phyloP scores from a whole-genome alignment of 495 filamentous ascomycete genomes.

The Bombardia bombarda region DNA sequence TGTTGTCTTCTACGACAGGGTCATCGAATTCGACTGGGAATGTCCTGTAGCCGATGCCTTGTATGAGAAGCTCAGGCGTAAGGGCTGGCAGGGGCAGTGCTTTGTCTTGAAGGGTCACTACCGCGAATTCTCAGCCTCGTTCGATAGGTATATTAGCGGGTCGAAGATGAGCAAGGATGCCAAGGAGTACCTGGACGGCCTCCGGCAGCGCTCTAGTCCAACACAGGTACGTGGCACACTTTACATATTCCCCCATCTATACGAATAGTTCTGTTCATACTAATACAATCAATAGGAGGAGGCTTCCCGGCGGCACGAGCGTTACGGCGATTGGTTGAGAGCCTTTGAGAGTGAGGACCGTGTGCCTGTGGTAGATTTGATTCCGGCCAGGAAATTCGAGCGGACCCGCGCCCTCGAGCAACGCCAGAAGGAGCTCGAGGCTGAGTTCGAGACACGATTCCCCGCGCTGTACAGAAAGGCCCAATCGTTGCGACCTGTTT shows the following conservation, averaged over 20 bases:
- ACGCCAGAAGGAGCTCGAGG: slow-evolving; percentile 32
- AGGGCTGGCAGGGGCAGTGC: slow-evolving; percentile 36
- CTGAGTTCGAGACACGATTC: slow-evolving; percentile 27
- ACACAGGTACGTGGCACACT: slow-evolving; percentile 30
- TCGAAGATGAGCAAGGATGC: slow-evolving; percentile 31
- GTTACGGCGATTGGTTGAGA: slow-evolving; percentile 30
- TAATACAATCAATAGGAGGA: slow-evolving; percentile 23
- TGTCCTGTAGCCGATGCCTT: slow-evolving; percentile 35
- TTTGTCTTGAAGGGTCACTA: slow-evolving; percentile 44
- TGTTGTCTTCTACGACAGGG: slow-evolving; percentile 40
- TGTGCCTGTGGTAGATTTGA: slow-evolving; percentile 24
- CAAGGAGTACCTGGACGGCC: slow-evolving; percentile 32
- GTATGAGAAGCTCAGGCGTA: slow-evolving; percentile 28
- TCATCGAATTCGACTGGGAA: slow-evolving; percentile 38
- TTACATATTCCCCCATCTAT: neutral
- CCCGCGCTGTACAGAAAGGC: slow-evolving; percentile 29
- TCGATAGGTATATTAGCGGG: slow-evolving; percentile 36
- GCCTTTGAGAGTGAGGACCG: slow-evolving; percentile 30
- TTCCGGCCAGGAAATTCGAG: slow-evolving; percentile 29
- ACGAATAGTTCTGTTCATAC: neutral
- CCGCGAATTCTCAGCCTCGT: slow-evolving; percentile 37
- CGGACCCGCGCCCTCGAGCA: slow-evolving; percentile 26
- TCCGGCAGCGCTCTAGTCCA: slow-evolving; percentile 21
- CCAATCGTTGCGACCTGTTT: slow-evolving; percentile 17
- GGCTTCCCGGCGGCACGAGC: slow-evolving; percentile 13